Evolutionary conservation across 352 stramenopile genomes (phyloP), one percentile per base, ranked within the genome.

Genomic region (Phytophthora melonis): DNA sequence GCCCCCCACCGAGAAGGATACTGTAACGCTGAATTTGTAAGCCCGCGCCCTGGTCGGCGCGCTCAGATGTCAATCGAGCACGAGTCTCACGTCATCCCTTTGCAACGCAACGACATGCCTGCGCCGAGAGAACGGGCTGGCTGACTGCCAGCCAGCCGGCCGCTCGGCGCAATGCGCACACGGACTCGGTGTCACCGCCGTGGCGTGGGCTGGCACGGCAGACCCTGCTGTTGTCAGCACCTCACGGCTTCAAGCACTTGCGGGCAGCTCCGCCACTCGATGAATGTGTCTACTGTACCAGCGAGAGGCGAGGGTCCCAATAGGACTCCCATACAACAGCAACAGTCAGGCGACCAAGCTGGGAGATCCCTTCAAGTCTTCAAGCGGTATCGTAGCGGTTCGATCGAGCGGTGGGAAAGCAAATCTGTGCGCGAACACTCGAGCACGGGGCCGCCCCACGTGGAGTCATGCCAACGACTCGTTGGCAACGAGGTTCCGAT

Each of bases 351-450:
- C 57, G 34, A 62, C 57, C 58, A 72, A 72, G 57, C 27, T 43
- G 65, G 58, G 45, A 3, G 57, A 50, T 55, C 18, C 39, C 50
- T 52, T 66, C 56, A 47, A 52, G 13, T 32, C 47, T 10, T 36
- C 18, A 16, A 21, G 43, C 43, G 3, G 36, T 43, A 43, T 16
- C 36, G 16, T 49, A 72, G 58, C 63, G 63, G n/a, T 53, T 68
- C 63, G 70, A 72, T 77, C 25, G 70, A 72, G 63, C 70, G 69
- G 63, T 72, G 63, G 70, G 70, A 77, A 74, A 70, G 49, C 50
- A 72, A 72, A 64, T 64, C 62, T 9, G 39, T 25, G 23, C 34
- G 34, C 34, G 34, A 39, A 47, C 43, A 69, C 47, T 11, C 58
- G 39, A 53, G 52, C 50, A 53, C 56, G 41, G 1, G 34, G 34